Evolutionary conservation across 257 asterid genomes (phyloP).

Genomic region (Gentiana dahurica): DNA sequence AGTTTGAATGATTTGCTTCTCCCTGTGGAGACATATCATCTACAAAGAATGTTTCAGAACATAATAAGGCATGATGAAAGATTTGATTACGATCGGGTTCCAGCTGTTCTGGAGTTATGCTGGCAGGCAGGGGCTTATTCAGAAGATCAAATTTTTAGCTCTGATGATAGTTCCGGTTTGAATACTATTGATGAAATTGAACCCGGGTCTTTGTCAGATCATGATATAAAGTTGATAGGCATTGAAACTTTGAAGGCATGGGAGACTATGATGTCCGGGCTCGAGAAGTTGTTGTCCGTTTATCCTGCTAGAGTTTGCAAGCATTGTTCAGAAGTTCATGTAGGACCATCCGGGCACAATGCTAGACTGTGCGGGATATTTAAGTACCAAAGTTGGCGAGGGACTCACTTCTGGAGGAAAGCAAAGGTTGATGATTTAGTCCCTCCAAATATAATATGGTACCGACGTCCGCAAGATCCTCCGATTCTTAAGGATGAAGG

Average conservation of each 20-base stretch:
- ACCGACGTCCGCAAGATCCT: slow-evolving; percentile 66
- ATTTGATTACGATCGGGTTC: slow-evolving; percentile 61
- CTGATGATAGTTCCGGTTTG: slow-evolving; percentile 7
- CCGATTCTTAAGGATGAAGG: slow-evolving; percentile 51
- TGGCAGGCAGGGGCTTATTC: slow-evolving; percentile 67
- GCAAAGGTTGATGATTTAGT: slow-evolving; percentile 71
- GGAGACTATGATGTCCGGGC: slow-evolving; percentile 65
- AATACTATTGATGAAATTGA: slow-evolving; percentile 1
- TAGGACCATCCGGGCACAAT: slow-evolving; percentile 75
- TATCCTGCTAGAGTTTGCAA: slow-evolving; percentile 75
- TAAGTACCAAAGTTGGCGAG: slow-evolving; percentile 51
- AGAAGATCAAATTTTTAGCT: slow-evolving; percentile 14
- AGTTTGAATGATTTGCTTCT: slow-evolving; percentile 39
- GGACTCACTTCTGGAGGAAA: slow-evolving; percentile 68
- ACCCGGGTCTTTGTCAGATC: slow-evolving; percentile 23
- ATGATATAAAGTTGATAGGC: slow-evolving; percentile 36
- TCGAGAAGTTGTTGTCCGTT: slow-evolving; percentile 49
- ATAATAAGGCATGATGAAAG: slow-evolving; percentile 54
- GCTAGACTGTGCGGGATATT: slow-evolving; percentile 86
- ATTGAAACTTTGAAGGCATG: slow-evolving; percentile 53
- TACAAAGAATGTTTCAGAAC: slow-evolving; percentile 51
- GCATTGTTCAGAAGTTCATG: slow-evolving; percentile 74
- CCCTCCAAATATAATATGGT: slow-evolving; percentile 67
- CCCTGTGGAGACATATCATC: slow-evolving; percentile 65
- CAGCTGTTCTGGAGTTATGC: slow-evolving; percentile 81